A percentile compares a stretch with the other conserved stretches of the same genome.
phyloP scores from a whole-genome alignment of 257 asterid genomes.

The Nicotiana benthamiana region DNA sequence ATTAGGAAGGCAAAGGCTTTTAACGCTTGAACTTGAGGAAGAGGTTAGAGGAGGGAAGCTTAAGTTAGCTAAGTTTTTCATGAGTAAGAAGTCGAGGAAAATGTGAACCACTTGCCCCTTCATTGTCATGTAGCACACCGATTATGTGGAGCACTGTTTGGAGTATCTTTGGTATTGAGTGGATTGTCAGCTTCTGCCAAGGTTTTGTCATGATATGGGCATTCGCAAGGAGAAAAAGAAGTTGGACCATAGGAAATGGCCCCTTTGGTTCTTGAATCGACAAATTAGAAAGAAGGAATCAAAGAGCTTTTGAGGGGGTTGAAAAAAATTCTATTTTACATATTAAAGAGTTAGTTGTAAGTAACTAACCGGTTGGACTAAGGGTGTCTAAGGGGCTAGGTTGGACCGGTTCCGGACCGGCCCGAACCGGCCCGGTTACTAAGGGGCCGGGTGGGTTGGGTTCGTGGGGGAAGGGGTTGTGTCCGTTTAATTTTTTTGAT shows the following conservation, averaged over 20 bases:
- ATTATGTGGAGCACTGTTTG: background rate
- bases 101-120: background rate
- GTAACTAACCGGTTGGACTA: too few relatives aligned
- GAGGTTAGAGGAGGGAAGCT: background rate
- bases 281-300: background rate
- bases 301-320: background rate
- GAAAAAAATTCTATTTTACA: background rate
- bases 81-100: background rate
- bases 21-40: background rate
- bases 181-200: background rate
- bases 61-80: background rate
- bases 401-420: too few relatives aligned
- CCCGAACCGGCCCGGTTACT: too few relatives aligned
- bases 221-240: too few relatives aligned
- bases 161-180: background rate
- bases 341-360: background rate
- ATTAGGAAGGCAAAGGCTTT: background rate
- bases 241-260: background rate
- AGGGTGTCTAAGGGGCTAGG: too few relatives aligned
- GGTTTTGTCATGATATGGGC: background rate
- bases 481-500: too few relatives aligned
- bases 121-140: background rate
- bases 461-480: too few relatives aligned
- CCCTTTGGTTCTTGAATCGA: background rate
- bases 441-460: too few relatives aligned